Conservation (phyloP, 148 eudicot genomes). For the Chenopodium album region DNA sequence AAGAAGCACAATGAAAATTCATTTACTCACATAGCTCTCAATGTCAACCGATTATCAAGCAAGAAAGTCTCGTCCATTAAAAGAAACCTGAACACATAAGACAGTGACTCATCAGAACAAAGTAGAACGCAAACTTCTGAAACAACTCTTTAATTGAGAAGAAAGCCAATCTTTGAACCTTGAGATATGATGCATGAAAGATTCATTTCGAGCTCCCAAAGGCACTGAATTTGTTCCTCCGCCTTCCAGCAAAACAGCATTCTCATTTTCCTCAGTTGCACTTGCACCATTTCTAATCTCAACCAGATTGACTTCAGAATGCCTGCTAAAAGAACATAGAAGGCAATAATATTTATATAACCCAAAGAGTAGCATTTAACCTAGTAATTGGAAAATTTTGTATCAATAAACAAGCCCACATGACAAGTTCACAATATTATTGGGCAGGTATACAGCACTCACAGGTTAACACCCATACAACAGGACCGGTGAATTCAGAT, state of each 20-base stretch:
- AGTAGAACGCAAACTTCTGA: slow-evolving; percentile 11
- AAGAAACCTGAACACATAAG: slow-evolving; percentile 48
- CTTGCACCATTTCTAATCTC: slow-evolving; percentile 51
- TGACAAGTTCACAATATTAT: neutral
- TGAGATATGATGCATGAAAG: slow-evolving; percentile 49
- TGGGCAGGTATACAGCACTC: neutral
- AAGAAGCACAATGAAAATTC: slow-evolving; percentile 10
- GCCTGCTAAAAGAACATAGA: slow-evolving; percentile 38
- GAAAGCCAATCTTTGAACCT: slow-evolving; percentile 44
- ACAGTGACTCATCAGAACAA: slow-evolving; percentile 9
- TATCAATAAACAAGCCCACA: neutral
- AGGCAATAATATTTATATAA: neutral
- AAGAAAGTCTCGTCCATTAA: slow-evolving; percentile 77
- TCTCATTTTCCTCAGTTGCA: slow-evolving; percentile 65
- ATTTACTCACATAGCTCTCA: slow-evolving; percentile 81
- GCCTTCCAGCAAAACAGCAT: slow-evolving; percentile 67
- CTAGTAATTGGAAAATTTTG: neutral
- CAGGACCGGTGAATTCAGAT: neutral
- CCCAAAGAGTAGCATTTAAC: slow-evolving; percentile 4
- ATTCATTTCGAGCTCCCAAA: slow-evolving; percentile 47
- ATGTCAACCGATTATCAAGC: slow-evolving; percentile 64
- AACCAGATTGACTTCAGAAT: slow-evolving; percentile 64
- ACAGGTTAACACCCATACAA: neutral
- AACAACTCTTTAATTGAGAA: neutral
- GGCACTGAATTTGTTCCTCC: slow-evolving; percentile 56